Conservation (phyloP, 148 eudicot genomes). For the Polygonum aviculare region DNA sequence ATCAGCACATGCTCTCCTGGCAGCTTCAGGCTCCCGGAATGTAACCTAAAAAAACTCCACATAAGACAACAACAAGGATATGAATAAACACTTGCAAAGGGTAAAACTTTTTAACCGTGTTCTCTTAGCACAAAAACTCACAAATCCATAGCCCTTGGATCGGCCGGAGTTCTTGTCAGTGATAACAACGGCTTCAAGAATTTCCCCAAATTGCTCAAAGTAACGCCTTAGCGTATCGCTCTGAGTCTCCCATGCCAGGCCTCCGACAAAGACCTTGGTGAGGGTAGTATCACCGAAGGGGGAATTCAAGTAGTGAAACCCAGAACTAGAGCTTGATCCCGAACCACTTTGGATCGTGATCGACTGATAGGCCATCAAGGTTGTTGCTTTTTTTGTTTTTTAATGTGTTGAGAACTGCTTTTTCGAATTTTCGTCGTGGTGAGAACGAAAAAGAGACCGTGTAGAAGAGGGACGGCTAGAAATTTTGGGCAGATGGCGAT, state of each 20-base stretch:
- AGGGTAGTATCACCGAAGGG: constrained; percentile 84
- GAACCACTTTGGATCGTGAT: constrained; percentile 47
- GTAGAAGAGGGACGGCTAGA: background rate
- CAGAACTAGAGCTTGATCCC: constrained; percentile 51
- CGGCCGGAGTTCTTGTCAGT: constrained; percentile 90
- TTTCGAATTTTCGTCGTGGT: constrained; percentile 3
- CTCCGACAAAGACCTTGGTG: constrained; percentile 92
- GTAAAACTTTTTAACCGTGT: background rate
- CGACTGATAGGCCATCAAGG: constrained; percentile 48
- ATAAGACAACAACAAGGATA: constrained; percentile 12
- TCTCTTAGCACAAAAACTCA: constrained; percentile 37
- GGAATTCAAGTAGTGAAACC: constrained; percentile 44
- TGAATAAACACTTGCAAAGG: background rate
- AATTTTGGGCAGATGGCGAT: background rate
- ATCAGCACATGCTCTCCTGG: constrained; percentile 84
- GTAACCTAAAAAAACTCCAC: constrained; percentile 93
- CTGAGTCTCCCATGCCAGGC: constrained; percentile 96
- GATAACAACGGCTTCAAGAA: constrained; percentile 95
- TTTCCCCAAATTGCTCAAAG: constrained; percentile 89
- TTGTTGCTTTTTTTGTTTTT: background rate
- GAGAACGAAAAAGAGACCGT: background rate
- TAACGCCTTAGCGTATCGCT: constrained; percentile 65
- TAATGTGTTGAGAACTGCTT: background rate
- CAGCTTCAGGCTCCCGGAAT: constrained; percentile 91
- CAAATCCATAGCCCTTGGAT: constrained; percentile 97